Evolutionary conservation across 2,329 filamentous ascomycete genomes (phyloP).

Genomic region (Verticillium klebahnii): DNA sequence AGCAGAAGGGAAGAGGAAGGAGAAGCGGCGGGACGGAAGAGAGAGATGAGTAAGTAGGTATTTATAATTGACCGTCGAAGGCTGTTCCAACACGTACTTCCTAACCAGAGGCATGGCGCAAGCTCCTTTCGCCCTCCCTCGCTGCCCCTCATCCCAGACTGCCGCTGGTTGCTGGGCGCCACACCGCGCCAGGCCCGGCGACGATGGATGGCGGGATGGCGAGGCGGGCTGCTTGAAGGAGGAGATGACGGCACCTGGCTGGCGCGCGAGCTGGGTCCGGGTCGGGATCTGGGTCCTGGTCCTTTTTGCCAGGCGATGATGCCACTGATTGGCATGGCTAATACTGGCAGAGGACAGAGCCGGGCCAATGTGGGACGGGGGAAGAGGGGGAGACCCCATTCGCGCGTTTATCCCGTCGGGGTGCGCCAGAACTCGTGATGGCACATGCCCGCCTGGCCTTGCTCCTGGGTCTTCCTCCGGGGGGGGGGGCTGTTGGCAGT

Average conservation of each 20-base stretch:
- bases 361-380: neutral
- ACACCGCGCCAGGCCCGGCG: neutral
- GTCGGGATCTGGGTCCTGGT: neutral
- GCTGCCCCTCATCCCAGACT: neutral
- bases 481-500: neutral
- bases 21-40: neutral
- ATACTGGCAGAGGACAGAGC: neutral
- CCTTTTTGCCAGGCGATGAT: neutral
- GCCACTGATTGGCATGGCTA: slow-evolving; percentile 7
- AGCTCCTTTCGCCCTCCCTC: neutral
- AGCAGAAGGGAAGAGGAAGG: neutral
- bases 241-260: neutral
- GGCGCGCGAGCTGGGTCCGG: neutral
- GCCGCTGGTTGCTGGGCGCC: neutral
- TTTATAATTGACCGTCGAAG: slow-evolving; percentile 1
- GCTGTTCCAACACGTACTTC: neutral
- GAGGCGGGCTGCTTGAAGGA: neutral
- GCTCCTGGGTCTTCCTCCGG: neutral
- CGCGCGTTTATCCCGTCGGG: slow-evolving; percentile 12
- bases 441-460: neutral
- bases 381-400: slow-evolving; percentile 8
- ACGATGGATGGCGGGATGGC: neutral
- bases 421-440: neutral
- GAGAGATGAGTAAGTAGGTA: neutral
- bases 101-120: neutral